phyloP scores from a whole-genome alignment of 129 eudicot genomes.

The Smallanthus sonchifolius region DNA sequence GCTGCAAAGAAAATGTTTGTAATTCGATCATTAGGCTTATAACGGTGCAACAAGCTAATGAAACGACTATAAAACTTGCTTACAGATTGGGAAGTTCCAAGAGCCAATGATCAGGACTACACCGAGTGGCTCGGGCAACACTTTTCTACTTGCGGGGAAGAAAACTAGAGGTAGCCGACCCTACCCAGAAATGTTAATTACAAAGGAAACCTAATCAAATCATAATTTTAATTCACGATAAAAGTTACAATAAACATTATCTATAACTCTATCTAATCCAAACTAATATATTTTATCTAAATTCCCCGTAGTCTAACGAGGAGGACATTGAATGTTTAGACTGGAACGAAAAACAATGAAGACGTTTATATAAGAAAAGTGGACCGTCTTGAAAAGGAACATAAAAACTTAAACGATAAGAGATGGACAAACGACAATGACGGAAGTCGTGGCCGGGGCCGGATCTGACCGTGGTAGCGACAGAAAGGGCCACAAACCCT shows the following conservation, averaged over 20 bases:
- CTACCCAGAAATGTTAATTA: conserved; percentile 31
- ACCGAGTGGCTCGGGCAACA: conserved; percentile 86
- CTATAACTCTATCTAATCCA: too few species aligned
- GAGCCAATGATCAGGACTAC: conserved; percentile 62
- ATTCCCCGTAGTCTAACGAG: too few species aligned
- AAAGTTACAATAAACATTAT: too few species aligned
- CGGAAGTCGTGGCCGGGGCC: too few species aligned
- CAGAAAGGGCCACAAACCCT: not conserved
- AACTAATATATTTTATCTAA: too few species aligned
- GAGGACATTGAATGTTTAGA: too few species aligned
- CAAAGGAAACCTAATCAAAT: too few species aligned
- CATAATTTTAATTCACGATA: too few species aligned
- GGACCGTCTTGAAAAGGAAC: too few species aligned
- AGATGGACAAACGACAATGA: too few species aligned
- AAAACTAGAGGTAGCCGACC: conserved; percentile 52
- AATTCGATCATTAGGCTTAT: not conserved
- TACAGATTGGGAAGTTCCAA: conserved; percentile 88
- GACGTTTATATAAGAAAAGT: not conserved
- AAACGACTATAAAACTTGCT: conserved; percentile 20
- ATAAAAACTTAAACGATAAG: too few species aligned
- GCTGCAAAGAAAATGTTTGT: conserved; percentile 41
- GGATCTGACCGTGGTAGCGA: not conserved
- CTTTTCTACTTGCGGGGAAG: conserved; percentile 63
- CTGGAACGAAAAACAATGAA: too few species aligned
- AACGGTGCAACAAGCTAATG: not conserved